Percentiles rank a stretch among this genome's conserved stretches.
Conservation (phyloP, 345 rosid genomes). For the Dovyalis caffra region DNA sequence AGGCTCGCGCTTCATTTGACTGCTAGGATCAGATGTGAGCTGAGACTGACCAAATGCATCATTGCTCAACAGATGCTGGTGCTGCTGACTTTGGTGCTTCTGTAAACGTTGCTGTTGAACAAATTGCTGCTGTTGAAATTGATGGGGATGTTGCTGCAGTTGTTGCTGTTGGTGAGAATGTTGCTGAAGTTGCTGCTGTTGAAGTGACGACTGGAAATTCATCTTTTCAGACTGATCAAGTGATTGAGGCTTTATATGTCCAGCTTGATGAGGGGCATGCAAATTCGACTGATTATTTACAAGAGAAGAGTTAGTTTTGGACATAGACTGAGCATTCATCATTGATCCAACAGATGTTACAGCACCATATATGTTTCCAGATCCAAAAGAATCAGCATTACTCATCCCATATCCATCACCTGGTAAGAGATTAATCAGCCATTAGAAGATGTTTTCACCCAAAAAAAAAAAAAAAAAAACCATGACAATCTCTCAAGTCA, state of each 20-base stretch:
- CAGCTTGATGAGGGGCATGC: slow-evolving; percentile 48
- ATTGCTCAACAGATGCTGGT: slow-evolving; percentile 44
- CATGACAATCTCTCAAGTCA: slow-evolving; percentile 3
- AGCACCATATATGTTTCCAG: slow-evolving; percentile 59
- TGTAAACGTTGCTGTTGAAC: slow-evolving; percentile 53
- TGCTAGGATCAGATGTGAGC: slow-evolving; percentile 46
- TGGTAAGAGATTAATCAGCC: slow-evolving; percentile 30
- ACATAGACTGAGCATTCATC: slow-evolving; percentile 52
- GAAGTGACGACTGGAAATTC: slow-evolving; percentile 46
- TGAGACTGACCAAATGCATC: slow-evolving; percentile 61
- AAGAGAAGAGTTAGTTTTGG: slow-evolving; percentile 50
- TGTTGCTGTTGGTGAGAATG: slow-evolving; percentile 66
- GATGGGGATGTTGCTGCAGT: slow-evolving; percentile 59
- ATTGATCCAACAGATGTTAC: slow-evolving; percentile 52
- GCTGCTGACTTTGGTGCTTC: slow-evolving; percentile 65
- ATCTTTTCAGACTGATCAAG: slow-evolving; percentile 54
- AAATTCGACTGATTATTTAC: slow-evolving; percentile 51
- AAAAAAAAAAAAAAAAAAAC: neutral
- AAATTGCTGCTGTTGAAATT: slow-evolving; percentile 57
- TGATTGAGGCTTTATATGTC: slow-evolving; percentile 39
- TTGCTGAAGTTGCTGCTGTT: slow-evolving; percentile 40
- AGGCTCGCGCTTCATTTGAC: slow-evolving; percentile 66
- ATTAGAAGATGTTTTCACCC: slow-evolving; percentile 15
- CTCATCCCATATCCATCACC: slow-evolving; percentile 70
- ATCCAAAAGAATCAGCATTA: slow-evolving; percentile 52